Percentiles rank a stretch among this genome's conserved stretches.
Conservation (phyloP, 2,329 filamentous ascomycete genomes). For the Fusarium nisikadoi region DNA sequence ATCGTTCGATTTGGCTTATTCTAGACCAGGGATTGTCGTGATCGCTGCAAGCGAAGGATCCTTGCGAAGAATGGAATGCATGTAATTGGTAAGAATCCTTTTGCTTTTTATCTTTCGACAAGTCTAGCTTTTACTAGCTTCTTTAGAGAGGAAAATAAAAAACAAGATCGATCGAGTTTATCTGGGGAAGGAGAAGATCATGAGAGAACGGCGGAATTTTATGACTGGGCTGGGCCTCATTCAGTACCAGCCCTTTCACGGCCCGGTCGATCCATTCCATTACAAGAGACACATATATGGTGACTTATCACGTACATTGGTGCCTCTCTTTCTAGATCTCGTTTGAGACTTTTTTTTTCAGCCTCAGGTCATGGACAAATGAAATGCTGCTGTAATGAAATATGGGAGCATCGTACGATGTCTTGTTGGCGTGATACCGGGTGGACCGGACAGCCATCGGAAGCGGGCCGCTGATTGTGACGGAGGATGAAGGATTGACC, state of each 20-base stretch:
- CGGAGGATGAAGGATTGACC: slow-evolving; percentile 11
- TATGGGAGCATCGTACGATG: slow-evolving; percentile 42
- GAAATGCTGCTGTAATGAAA: background rate
- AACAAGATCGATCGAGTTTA: background rate
- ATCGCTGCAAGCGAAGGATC: slow-evolving; percentile 24
- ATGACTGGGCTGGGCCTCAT: background rate
- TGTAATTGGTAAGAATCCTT: slow-evolving; percentile 5
- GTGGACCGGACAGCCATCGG: slow-evolving; percentile 42
- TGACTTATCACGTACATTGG: slow-evolving; percentile 7
- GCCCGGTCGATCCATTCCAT: slow-evolving; percentile 32
- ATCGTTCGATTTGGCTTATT: background rate
- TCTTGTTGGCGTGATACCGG: slow-evolving; percentile 33
- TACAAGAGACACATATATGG: slow-evolving; percentile 10
- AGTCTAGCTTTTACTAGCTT: slow-evolving; percentile 16
- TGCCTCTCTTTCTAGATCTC: background rate
- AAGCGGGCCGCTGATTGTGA: slow-evolving; percentile 40
- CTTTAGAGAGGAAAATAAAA: background rate
- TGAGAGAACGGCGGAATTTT: slow-evolving; percentile 16
- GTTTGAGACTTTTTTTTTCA: background rate
- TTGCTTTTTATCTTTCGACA: slow-evolving; percentile 13
- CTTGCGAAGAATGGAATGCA: slow-evolving; percentile 12
- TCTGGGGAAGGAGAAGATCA: slow-evolving; percentile 6
- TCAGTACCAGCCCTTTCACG: slow-evolving; percentile 14
- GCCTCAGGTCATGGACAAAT: background rate
- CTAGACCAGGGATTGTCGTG: slow-evolving; percentile 26